phyloP scores from a whole-genome alignment of 1,284 basidiomycete species.

The Malassezia furfur region DNA sequence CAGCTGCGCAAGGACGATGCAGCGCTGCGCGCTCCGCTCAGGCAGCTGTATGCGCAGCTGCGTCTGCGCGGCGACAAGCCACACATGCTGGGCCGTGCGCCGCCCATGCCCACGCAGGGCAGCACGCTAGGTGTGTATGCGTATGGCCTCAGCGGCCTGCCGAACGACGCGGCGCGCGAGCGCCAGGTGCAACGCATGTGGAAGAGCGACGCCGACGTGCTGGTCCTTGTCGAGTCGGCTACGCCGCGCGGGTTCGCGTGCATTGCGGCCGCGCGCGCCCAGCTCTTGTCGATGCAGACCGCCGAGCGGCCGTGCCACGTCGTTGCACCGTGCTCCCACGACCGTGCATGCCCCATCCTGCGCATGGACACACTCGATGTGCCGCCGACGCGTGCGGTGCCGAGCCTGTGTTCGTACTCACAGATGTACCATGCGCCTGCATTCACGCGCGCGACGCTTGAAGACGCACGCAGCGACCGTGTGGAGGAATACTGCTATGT shows the following conservation, averaged over 20 bases:
- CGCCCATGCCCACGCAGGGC: too few species aligned
- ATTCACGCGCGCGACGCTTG: conserved; percentile 78
- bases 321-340: conserved; percentile 76
- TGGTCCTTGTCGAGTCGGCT: conserved; percentile 72
- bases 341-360: conserved; percentile 68
- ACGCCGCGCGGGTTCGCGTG: conserved; percentile 67
- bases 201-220: conserved; percentile 63
- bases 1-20: background rate
- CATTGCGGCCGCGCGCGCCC: conserved; percentile 72
- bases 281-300: conserved; percentile 61
- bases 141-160: conserved; percentile 68
- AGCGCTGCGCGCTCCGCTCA: background rate
- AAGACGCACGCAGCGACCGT: conserved; percentile 70
- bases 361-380: conserved; percentile 15
- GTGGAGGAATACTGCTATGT: conserved; percentile 82
- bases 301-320: conserved; percentile 55
- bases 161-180: conserved; percentile 59
- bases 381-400: conserved; percentile 44
- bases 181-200: conserved; percentile 71
- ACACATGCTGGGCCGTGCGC: background rate
- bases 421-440: conserved; percentile 76
- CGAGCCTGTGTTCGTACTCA: conserved; percentile 66
- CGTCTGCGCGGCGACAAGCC: conserved; percentile 14
- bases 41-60: background rate
- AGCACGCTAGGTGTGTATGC: conserved; percentile 67